These are phyloP conservation scores for Scedosporium minutisporum DNA, from an alignment of 2,329 filamentous ascomycete genomes.

Conservation along the genomic window DNA sequence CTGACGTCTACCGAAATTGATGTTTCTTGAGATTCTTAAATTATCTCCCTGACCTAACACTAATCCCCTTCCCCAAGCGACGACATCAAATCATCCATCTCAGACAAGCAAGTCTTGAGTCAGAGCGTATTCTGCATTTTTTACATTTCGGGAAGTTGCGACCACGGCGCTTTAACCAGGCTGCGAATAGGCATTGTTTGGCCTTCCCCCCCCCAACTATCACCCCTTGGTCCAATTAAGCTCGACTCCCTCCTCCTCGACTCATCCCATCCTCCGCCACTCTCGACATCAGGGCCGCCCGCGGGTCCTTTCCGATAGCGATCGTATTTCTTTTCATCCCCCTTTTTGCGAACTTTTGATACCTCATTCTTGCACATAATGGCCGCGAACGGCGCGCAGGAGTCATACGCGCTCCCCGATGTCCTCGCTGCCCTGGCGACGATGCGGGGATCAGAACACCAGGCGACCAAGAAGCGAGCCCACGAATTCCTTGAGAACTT, in stretches of 20 bases:
- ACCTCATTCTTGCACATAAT: constrained; percentile 32
- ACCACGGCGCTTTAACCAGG: not conserved
- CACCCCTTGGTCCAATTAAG: not conserved
- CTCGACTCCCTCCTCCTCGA: not conserved
- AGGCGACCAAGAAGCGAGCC: constrained; percentile 76
- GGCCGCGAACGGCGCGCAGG: constrained; percentile 56
- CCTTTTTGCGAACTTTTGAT: not conserved
- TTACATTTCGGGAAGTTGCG: not conserved
- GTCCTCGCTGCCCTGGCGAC: constrained; percentile 83
- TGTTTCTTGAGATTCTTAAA: not conserved
- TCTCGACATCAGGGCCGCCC: not conserved
- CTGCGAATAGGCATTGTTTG: not conserved
- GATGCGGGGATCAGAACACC: constrained; percentile 71
- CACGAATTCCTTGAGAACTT: constrained; percentile 89
- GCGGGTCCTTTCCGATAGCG: not conserved
- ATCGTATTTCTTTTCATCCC: not conserved
- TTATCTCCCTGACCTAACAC: not conserved
- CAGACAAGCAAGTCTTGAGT: not conserved
- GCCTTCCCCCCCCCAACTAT: not conserved
- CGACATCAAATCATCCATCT: not conserved
- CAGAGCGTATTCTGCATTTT: not conserved
- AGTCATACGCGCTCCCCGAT: constrained; percentile 62
- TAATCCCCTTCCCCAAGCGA: not conserved
- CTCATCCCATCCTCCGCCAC: not conserved
- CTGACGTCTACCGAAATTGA: constrained; percentile 1